Evolutionary conservation across 2,329 filamentous ascomycete species (phyloP).

Genomic region (Fusarium neocosmosporiellum): DNA sequence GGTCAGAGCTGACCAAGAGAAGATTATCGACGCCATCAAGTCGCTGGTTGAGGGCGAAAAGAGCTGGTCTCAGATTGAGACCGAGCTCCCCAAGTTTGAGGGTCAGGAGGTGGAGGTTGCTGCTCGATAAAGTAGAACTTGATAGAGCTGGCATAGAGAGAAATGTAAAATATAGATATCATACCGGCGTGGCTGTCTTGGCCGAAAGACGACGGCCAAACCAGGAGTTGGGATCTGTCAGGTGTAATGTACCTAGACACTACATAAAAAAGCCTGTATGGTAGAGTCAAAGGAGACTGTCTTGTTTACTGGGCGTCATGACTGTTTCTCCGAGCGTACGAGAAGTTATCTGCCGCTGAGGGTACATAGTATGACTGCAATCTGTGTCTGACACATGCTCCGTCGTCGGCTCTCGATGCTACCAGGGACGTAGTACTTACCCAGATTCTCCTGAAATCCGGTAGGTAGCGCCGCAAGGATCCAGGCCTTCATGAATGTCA

Average conservation of each 20-base stretch:
- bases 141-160: slow-evolving; percentile 14
- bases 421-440: neutral
- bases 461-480: slow-evolving; percentile 14
- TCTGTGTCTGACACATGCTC: slow-evolving; percentile 3
- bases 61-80: slow-evolving; percentile 75
- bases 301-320: neutral
- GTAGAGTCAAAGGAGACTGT: slow-evolving; percentile 9
- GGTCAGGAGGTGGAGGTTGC: slow-evolving; percentile 72
- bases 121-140: slow-evolving; percentile 44
- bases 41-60: slow-evolving; percentile 62
- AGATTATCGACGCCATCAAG: slow-evolving; percentile 80
- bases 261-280: slow-evolving; percentile 13
- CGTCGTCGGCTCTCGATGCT: neutral
- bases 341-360: neutral
- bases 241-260: slow-evolving; percentile 21
- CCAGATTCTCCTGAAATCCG: slow-evolving; percentile 18
- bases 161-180: slow-evolving; percentile 39
- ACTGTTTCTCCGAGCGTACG: neutral
- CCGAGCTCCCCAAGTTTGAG: slow-evolving; percentile 85
- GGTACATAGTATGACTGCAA: neutral
- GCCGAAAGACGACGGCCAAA: slow-evolving; percentile 4
- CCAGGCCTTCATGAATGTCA: slow-evolving; percentile 17
- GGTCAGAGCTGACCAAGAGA: slow-evolving; percentile 84
- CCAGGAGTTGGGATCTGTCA: slow-evolving; percentile 23
- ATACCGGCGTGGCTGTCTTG: slow-evolving; percentile 9